Percentiles rank a stretch among this genome's conserved stretches.
Conservation (phyloP, 352 stramenopile genomes). For the Globisporangium alternatum region DNA sequence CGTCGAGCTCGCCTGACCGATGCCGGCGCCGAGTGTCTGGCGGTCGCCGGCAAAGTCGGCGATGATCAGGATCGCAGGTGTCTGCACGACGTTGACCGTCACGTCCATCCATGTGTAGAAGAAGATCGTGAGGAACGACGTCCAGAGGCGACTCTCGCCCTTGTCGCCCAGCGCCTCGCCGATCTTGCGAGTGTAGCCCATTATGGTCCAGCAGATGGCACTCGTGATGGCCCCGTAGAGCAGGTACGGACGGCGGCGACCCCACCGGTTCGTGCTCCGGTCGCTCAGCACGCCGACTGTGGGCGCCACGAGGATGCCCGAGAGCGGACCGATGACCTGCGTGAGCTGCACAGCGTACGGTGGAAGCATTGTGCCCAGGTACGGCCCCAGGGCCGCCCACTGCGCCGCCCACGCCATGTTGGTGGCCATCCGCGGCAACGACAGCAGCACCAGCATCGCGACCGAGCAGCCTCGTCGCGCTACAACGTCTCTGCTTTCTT, state of each 20-base stretch:
- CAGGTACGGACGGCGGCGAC: conserved; percentile 63
- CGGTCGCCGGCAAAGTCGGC: conserved; percentile 72
- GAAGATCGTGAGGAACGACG: conserved; percentile 52
- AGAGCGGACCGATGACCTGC: conserved; percentile 68
- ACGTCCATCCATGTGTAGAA: conserved; percentile 87
- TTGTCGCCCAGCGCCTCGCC: conserved; percentile 59
- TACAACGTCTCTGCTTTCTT: conserved; percentile 14
- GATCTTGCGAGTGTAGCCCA: conserved; percentile 67
- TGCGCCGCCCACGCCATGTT: conserved; percentile 82
- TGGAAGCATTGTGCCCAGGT: conserved; percentile 65
- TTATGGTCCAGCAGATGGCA: conserved; percentile 63
- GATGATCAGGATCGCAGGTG: conserved; percentile 65
- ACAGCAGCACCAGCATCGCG: conserved; percentile 63
- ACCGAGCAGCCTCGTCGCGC: conserved; percentile 40
- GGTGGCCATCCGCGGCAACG: conserved; percentile 64
- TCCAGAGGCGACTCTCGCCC: conserved; percentile 41
- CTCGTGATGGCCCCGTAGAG: conserved; percentile 60
- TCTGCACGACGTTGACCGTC: conserved; percentile 78
- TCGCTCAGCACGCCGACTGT: conserved; percentile 71
- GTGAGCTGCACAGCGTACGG: conserved; percentile 70
- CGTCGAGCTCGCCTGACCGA: conserved; percentile 62
- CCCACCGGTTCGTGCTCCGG: conserved; percentile 43
- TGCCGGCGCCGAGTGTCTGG: conserved; percentile 57
- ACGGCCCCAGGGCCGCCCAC: conserved; percentile 67
- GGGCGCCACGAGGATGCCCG: conserved; percentile 64